A percentile compares a stretch with the other conserved stretches of the same genome.
These are phyloP conservation scores for Lentinus brumalis DNA, from an alignment of 768 basidiomycete species.

Conservation along the genomic window DNA sequence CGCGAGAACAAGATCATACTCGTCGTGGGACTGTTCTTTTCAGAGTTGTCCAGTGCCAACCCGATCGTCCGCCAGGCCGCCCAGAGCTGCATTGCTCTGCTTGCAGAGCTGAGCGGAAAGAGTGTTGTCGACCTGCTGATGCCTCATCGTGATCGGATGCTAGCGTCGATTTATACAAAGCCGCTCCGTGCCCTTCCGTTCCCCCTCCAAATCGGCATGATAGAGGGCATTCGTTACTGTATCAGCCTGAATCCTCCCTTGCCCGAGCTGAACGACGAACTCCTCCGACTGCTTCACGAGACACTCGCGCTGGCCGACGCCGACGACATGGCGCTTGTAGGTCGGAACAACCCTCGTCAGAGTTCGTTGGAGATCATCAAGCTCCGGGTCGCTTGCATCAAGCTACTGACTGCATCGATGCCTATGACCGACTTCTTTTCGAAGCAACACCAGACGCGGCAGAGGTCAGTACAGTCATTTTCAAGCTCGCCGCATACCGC, in stretches of 20 bases:
- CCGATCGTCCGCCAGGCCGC: constrained; percentile 82
- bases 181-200: constrained; percentile 94
- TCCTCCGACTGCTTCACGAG: constrained; percentile 88
- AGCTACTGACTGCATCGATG: constrained; percentile 92
- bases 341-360: constrained; percentile 75
- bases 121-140: constrained; percentile 78
- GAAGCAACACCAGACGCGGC: constrained; percentile 79
- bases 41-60: constrained; percentile 87
- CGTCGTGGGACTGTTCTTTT: constrained; percentile 80
- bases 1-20: constrained; percentile 55
- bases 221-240: constrained; percentile 94
- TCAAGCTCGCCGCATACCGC: not conserved
- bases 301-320: constrained; percentile 95
- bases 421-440: constrained; percentile 92
- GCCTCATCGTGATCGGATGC: constrained; percentile 85
- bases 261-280: constrained; percentile 89
- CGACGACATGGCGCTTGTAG: constrained; percentile 82
- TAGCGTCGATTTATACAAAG: constrained; percentile 92
- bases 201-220: constrained; percentile 95
- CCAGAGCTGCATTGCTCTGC: constrained; percentile 75
- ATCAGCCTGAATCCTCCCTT: constrained; percentile 87
- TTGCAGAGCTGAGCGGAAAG: constrained; percentile 73
- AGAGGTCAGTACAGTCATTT: constrained; percentile 55
- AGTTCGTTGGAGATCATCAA: constrained; percentile 80
- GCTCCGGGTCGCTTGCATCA: constrained; percentile 92